Evolutionary conservation across 495 filamentous ascomycete genomes (phyloP).

Genomic region (Penicillium crystallinum): DNA sequence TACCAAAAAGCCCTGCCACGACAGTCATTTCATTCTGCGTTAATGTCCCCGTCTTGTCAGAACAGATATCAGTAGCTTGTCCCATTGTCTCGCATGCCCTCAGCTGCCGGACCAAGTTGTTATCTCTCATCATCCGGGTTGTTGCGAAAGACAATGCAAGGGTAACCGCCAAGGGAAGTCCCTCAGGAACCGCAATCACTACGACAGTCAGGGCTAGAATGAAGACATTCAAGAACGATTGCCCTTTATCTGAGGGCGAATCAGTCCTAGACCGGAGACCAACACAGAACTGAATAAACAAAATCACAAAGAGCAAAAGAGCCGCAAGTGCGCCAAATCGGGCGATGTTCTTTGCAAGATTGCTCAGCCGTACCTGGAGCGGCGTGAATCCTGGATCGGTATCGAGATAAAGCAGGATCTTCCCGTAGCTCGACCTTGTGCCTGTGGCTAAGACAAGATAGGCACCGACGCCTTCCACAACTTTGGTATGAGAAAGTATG

Average conservation of each 20-base stretch:
- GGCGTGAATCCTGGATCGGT: slow-evolving; percentile 78
- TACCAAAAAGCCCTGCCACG: slow-evolving; percentile 47
- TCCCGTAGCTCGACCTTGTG: slow-evolving; percentile 74
- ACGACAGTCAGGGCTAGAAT: slow-evolving; percentile 58
- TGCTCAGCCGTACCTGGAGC: slow-evolving; percentile 74
- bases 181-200: slow-evolving; percentile 64
- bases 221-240: slow-evolving; percentile 47
- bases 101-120: slow-evolving; percentile 53
- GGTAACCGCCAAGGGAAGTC: slow-evolving; percentile 58
- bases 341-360: slow-evolving; percentile 76
- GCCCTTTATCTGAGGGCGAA: slow-evolving; percentile 49
- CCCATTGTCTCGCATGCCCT: slow-evolving; percentile 58
- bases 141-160: slow-evolving; percentile 51
- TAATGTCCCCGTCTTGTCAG: slow-evolving; percentile 55
- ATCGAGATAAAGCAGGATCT: slow-evolving; percentile 79
- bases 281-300: slow-evolving; percentile 73
- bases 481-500: slow-evolving; percentile 77
- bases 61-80: slow-evolving; percentile 55
- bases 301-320: slow-evolving; percentile 71
- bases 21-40: slow-evolving; percentile 58
- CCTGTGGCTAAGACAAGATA: slow-evolving; percentile 78
- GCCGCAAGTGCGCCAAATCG: slow-evolving; percentile 72
- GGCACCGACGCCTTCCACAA: slow-evolving; percentile 75
- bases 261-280: slow-evolving; percentile 53
- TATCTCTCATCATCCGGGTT: slow-evolving; percentile 54